Base-by-base conservation (phyloP, 2,329 filamentous ascomycete species). In the Ceratocystiopsis minuta region DNA sequence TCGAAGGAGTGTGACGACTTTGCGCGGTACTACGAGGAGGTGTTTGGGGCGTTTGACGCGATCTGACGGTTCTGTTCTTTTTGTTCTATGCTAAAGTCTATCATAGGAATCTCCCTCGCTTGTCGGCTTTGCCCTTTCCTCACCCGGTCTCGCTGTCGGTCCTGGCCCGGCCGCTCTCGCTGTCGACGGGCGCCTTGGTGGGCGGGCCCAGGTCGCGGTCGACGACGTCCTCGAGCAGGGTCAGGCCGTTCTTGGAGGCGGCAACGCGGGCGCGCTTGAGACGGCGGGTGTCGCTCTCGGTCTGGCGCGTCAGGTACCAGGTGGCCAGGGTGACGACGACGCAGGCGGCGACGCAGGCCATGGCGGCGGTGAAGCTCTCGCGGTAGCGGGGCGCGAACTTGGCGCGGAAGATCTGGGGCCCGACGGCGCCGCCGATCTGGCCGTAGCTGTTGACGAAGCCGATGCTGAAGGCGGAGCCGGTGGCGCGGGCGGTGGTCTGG, bases 1-100 rank as follows among this genome's bases (percentile, higher is more conserved):
- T 46, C 40, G 3, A 12, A 38, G 43, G 48, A 55, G 47, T 49
- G 54, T 40, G 41, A 52, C 36, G 62, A 63, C 41, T 59, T 63
- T 9, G 61, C 62, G 14, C 37, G 46, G 36, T 53, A 49, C 43
- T 44, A 43, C 35, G 16, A 39, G 14, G 31, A 15, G 3, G 41
- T 46, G 6, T 48, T 50, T 40, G 18, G 34, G 20, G 24, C 5
- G 24, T 28, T 9, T 28, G 24, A 28, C 5, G 7, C 6, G 11
- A 28, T 28, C 7, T 28, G 24, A 28, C 7, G 24, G 4, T n/a
- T n/a, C n/a, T n/a, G n/a, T n/a, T n/a, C n/a, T n/a, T n/a, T n/a
- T n/a, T 10, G 11, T 28, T 28, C 24, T 28, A 28, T 28, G 24
- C 24, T 28, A 28, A 28, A 9, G 24, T 20, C 7, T 20, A 20